Evolutionary conservation across 768 basidiomycete species (phyloP), one percentile per base, ranked within the genome.

Genomic region (Russula ochroleuca): DNA sequence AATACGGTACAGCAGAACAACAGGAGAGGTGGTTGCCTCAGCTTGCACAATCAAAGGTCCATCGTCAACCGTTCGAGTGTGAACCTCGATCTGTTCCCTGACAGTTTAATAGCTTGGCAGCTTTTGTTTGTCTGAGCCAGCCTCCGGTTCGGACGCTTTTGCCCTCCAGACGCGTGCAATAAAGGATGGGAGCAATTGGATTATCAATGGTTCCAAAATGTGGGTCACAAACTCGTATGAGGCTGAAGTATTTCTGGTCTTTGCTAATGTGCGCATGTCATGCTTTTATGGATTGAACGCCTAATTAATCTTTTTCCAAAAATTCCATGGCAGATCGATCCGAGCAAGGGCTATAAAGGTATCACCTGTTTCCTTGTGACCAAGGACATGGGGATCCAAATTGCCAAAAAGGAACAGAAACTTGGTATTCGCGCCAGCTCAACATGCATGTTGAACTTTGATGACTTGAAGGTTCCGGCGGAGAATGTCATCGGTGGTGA

Each of bases 321-420:
- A 21, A 53, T 7, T 23, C 13, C 5, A 33, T 15, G 11, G 2
- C 58, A 90, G 88, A 72, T 86, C 21, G 93, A 97, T 74, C 88
- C 92, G 0, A 88, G 83, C 68, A 93, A 94, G 73, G 95, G 97
- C 0, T 98, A 99, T 83, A 99, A 98, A 75, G 97, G 97, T 23
- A 99, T 99, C 74, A 96, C 97, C 5, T 98, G 96, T 75, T 99
- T 99, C 76, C 78, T 96, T 52, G 91, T 93, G 31, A 94, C 93
- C 50, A 96, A 92, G 75, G 94, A 96, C 64, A 94, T 95, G 92
- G 97, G 96, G 13, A 81, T 99, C 65, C 79, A 98, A 74, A 93
- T 98, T 63, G 95, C 95, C 19, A 99, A 99, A 82, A 98, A 98
- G 79, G 97, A 99, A 75, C 87, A 97, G 76, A 99, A 99, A 76